A percentile compares a stretch with the other conserved stretches of the same genome.
phyloP scores from a whole-genome alignment of 805 yeast species.

The Metschnikowia matae region DNA sequence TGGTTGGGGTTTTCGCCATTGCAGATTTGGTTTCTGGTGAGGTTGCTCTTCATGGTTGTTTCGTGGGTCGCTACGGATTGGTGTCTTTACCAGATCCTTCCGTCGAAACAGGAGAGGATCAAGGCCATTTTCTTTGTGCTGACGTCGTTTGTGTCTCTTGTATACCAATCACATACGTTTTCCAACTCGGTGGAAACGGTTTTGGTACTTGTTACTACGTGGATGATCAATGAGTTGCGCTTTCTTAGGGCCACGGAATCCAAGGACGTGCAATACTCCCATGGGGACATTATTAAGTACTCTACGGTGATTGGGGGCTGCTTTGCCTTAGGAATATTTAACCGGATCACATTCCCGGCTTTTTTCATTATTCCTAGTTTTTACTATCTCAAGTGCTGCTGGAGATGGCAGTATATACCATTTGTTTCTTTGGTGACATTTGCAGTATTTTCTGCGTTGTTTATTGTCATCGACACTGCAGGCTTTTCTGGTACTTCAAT shows the following conservation, averaged over 20 bases:
- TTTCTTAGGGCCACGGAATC: constrained; percentile 13
- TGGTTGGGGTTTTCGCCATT: constrained; percentile 43
- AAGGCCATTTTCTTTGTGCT: constrained; percentile 47
- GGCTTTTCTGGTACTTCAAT: constrained; percentile 24
- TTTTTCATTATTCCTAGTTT: constrained; percentile 65
- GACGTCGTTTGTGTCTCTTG: constrained; percentile 67
- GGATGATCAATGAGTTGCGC: constrained; percentile 44
- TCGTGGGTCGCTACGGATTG: constrained; percentile 37
- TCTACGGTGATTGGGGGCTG: constrained; percentile 37
- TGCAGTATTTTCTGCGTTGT: constrained; percentile 26
- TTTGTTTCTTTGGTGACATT: constrained; percentile 30
- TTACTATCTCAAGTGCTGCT: constrained; percentile 42
- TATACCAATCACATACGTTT: constrained; percentile 81
- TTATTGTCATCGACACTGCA: constrained; percentile 54
- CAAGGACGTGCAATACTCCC: constrained; percentile 5
- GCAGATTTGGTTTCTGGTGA: constrained; percentile 47
- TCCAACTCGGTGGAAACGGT: constrained; percentile 81
- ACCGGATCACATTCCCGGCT: constrained; percentile 77
- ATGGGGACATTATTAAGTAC: constrained; percentile 21
- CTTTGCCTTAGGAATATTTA: constrained; percentile 69
- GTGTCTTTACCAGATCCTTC: constrained; percentile 44
- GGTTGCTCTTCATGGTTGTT: constrained; percentile 45
- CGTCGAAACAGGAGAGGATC: constrained; percentile 46
- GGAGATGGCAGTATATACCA: constrained; percentile 30
- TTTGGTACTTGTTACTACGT: constrained; percentile 47